phyloP scores from a whole-genome alignment of 2,329 filamentous ascomycete species.

The Pyrenochaeta sp. region DNA sequence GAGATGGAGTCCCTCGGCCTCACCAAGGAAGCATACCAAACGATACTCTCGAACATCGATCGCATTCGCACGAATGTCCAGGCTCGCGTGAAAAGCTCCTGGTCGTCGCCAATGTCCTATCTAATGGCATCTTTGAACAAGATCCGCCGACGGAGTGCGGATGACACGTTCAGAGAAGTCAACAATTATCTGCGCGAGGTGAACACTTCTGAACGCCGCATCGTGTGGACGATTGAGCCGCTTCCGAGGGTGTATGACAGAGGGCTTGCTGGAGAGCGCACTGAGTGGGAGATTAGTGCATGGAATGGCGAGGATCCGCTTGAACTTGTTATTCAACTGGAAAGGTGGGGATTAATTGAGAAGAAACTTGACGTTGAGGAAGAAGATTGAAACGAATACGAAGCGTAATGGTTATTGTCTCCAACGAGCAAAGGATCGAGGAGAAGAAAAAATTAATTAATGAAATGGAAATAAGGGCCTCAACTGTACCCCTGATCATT shows the following conservation, averaged over 20 bases:
- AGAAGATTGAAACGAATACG: slow-evolving; percentile 30
- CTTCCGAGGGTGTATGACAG: slow-evolving; percentile 30
- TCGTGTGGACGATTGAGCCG: slow-evolving; percentile 36
- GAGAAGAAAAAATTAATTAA: too few relatives aligned
- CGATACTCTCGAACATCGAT: slow-evolving; percentile 24
- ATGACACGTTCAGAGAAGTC: slow-evolving; percentile 24
- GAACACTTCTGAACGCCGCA: slow-evolving; percentile 20
- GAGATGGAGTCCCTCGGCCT: slow-evolving; percentile 34
- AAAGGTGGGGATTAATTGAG: slow-evolving; percentile 34
- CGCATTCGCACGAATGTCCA: slow-evolving; percentile 15
- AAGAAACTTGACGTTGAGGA: slow-evolving; percentile 26
- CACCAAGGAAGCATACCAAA: slow-evolving; percentile 16
- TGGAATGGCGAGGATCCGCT: slow-evolving; percentile 33
- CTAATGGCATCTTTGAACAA: slow-evolving; percentile 16
- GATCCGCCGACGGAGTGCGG: slow-evolving; percentile 18
- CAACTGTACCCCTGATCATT: too few relatives aligned
- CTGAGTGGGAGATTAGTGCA: slow-evolving; percentile 34
- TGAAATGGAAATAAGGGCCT: too few relatives aligned
- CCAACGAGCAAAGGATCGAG: too few relatives aligned
- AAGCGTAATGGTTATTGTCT: too few relatives aligned
- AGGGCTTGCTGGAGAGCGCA: slow-evolving; percentile 17
- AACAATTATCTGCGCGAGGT: slow-evolving; percentile 29
- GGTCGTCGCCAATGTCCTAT: slow-evolving; percentile 9
- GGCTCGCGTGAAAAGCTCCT: neutral
- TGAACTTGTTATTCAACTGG: slow-evolving; percentile 28